Conservation (phyloP, 1,284 basidiomycete genomes). For the Anthracocystis panici-leucophaei region DNA sequence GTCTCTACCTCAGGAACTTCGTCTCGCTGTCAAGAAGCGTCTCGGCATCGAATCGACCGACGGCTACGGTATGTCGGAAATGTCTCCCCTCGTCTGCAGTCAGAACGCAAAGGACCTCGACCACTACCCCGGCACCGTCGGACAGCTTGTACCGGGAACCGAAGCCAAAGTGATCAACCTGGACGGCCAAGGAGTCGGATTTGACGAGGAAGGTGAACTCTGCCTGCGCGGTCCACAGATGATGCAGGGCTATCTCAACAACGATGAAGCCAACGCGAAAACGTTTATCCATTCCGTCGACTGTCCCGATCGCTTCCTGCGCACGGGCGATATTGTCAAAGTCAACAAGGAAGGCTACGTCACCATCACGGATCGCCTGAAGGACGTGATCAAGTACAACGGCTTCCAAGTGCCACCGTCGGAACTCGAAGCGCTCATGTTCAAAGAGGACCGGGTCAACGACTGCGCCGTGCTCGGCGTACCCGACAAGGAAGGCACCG, state of each 20-base stretch:
- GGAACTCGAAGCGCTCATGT: slow-evolving; percentile 62
- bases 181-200: slow-evolving; percentile 50
- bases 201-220: slow-evolving; percentile 62
- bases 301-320: slow-evolving; percentile 49
- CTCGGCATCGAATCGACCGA: slow-evolving; percentile 62
- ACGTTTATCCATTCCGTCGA: slow-evolving; percentile 49
- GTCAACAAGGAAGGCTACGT: slow-evolving; percentile 62
- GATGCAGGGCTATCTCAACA: slow-evolving; percentile 67
- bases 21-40: slow-evolving; percentile 51
- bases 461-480: slow-evolving; percentile 61
- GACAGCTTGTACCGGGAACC: slow-evolving; percentile 61
- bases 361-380: slow-evolving; percentile 63
- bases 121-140: slow-evolving; percentile 53
- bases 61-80: slow-evolving; percentile 68
- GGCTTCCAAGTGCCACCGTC: slow-evolving; percentile 68
- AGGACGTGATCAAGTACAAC: slow-evolving; percentile 69
- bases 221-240: slow-evolving; percentile 65
- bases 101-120: slow-evolving; percentile 60
- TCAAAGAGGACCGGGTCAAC: slow-evolving; percentile 49
- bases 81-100: slow-evolving; percentile 65
- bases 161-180: slow-evolving; percentile 58
- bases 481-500: slow-evolving; percentile 44
- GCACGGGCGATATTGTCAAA: slow-evolving; percentile 65
- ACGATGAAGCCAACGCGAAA: slow-evolving; percentile 61
- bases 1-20: slow-evolving; percentile 54